A percentile compares a stretch with the other conserved stretches of the same genome.
Evolutionary conservation across 306 rosid species (phyloP).

Genomic region (Corylus americana): DNA sequence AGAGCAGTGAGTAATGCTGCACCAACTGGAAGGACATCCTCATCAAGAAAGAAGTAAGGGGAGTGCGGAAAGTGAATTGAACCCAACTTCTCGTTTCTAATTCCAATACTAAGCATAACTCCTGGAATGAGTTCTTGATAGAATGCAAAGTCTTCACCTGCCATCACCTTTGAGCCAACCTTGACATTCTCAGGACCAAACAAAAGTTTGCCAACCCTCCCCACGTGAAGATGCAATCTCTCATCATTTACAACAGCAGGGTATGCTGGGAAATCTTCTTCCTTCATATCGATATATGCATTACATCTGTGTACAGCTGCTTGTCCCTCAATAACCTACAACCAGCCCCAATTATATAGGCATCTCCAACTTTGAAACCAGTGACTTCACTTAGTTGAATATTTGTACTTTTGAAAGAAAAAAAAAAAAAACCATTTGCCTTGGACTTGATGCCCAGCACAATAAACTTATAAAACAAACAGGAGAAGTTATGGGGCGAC

Average conservation of each 20-base stretch:
- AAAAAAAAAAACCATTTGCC: background rate
- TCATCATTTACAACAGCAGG: constrained; percentile 55
- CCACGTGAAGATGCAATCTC: constrained; percentile 53
- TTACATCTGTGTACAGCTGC: constrained; percentile 66
- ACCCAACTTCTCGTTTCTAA: constrained; percentile 65
- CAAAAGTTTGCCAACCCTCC: constrained; percentile 57
- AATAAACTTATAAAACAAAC: background rate
- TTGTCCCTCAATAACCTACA: constrained; percentile 68
- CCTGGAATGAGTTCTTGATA: constrained; percentile 65
- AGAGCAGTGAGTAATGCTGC: constrained; percentile 59
- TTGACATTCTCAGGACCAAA: constrained; percentile 60
- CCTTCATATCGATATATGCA: constrained; percentile 43
- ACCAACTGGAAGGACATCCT: constrained; percentile 63
- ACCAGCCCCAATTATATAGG: background rate
- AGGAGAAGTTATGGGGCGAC: background rate
- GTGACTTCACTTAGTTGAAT: background rate
- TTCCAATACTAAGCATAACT: constrained; percentile 48
- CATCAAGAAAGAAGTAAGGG: constrained; percentile 72
- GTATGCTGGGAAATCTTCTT: constrained; percentile 24
- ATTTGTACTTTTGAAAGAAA: background rate
- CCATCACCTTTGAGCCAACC: constrained; percentile 48
- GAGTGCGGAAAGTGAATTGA: constrained; percentile 70
- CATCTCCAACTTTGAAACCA: constrained; percentile 3
- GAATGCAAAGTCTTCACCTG: constrained; percentile 71
- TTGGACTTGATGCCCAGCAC: background rate